A percentile compares a stretch with the other conserved stretches of the same genome.
Conservation (phyloP, 139 green algal species). For the Diplosphaera chodatii region DNA sequence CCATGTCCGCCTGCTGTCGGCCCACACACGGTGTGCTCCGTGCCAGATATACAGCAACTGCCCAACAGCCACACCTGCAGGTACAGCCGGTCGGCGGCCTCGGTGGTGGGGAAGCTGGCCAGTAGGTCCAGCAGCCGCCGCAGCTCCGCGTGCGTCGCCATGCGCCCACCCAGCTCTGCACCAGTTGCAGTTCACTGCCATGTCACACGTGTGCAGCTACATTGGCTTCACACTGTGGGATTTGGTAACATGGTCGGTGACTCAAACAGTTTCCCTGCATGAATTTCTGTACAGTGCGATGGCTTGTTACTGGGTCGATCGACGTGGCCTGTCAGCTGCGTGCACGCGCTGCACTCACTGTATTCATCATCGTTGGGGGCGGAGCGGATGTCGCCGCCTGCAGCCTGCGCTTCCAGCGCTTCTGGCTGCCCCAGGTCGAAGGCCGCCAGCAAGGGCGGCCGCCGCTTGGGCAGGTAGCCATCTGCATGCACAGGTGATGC, state of each 20-base stretch:
- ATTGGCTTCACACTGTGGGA: no score
- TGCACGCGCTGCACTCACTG: not conserved
- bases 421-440: not conserved
- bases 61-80: not conserved
- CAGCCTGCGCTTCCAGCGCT: not conserved
- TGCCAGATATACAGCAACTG: no score
- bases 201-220: no score
- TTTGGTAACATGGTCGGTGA: no score
- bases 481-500: no score
- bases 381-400: not conserved
- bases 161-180: not conserved
- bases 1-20: no score
- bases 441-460: not conserved
- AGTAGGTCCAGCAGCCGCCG: not conserved
- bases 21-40: not conserved
- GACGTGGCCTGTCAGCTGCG: no score
- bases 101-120: conserved; percentile 3
- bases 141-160: conserved; percentile 1
- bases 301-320: no score
- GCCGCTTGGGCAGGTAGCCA: not conserved
- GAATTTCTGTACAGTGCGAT: no score
- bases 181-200: not conserved
- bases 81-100: not conserved
- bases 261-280: no score
- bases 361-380: not conserved